Evolutionary conservation across 306 rosid species (phyloP), one percentile per base, ranked within the genome.

Genomic region (Cicer chorassanicum): DNA sequence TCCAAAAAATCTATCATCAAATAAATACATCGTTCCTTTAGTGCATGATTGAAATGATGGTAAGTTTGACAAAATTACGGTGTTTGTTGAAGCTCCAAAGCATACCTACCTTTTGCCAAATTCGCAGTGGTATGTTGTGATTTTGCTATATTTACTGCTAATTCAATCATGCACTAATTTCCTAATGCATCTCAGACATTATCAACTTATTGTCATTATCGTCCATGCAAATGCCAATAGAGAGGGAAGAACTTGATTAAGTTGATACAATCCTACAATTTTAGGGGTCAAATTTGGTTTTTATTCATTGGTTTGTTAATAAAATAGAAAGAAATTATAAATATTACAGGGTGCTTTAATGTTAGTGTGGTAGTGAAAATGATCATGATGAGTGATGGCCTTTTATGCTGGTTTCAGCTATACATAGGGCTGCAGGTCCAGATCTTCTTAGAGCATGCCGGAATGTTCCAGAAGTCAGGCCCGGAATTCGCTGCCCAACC

Each of bases 381-480:
- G 15, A 42, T 39, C 7, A n/a, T 42, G 36, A 29, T 14, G 24
- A n/a, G 2, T 55, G 42, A 2, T 18, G 34, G 34, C 14, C 0
- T 5, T 73, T 73, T 38, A 4, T 15, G 41, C 44, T 64, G 13
- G 29, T 54, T 54, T 15, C 78, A 93, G 98, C 98, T 34, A 88
- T 93, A 65, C 98, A 93, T 75, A 80, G 84, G 65, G 96, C 93
- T 62, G 93, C 98, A 5, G 97, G 98, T 11, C 92, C 92, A 6
- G 91, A 93, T 61, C 97, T 93, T 59, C 78, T 76, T 53, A 78
- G 81, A 80, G 97, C 93, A 4, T 93, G 98, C 80, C 77, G 56
- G 44, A 54, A 59, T 72, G 93, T 93, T 59, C 92, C 91, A 16
- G 90, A 91, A 83, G 96, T 83, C 56, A 60, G 86, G 60, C 89